These are phyloP conservation scores for Neurospora sp. DNA, from an alignment of 495 filamentous ascomycete genomes.

Conservation along the genomic window DNA sequence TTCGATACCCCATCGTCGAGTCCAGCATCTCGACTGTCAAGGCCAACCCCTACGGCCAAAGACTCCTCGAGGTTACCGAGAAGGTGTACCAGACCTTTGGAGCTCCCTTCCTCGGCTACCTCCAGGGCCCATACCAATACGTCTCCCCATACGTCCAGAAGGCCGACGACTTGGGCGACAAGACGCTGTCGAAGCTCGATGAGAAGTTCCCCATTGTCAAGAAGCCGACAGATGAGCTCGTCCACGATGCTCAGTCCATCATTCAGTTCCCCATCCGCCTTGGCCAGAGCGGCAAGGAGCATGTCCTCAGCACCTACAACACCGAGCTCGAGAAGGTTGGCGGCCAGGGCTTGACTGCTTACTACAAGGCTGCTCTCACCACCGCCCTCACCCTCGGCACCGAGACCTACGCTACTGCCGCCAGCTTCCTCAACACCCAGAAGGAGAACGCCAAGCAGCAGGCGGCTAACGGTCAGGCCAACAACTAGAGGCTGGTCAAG, in stretches of 20 bases:
- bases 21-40: constrained; percentile 72
- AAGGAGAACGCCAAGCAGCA: constrained; percentile 52
- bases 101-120: constrained; percentile 67
- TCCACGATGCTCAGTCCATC: constrained; percentile 51
- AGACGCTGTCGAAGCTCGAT: constrained; percentile 65
- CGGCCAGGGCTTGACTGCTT: constrained; percentile 55
- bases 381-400: constrained; percentile 61
- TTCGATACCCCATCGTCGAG: constrained; percentile 73
- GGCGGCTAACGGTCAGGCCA: constrained; percentile 32
- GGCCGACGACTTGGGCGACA: constrained; percentile 71
- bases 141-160: constrained; percentile 73
- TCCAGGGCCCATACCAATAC: constrained; percentile 64
- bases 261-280: constrained; percentile 57
- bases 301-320: constrained; percentile 62
- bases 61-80: constrained; percentile 62
- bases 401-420: constrained; percentile 53
- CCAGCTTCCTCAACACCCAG: constrained; percentile 44
- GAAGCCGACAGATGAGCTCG: constrained; percentile 72
- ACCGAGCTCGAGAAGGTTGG: constrained; percentile 69
- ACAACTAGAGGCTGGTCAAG: constrained; percentile 6
- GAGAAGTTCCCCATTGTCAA: constrained; percentile 75
- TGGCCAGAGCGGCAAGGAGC: constrained; percentile 59
- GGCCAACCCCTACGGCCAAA: constrained; percentile 66
- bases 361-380: constrained; percentile 63
- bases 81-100: constrained; percentile 52